These are phyloP conservation scores for Terana coerulea DNA, from an alignment of 768 basidiomycete genomes.

Conservation along the genomic window DNA sequence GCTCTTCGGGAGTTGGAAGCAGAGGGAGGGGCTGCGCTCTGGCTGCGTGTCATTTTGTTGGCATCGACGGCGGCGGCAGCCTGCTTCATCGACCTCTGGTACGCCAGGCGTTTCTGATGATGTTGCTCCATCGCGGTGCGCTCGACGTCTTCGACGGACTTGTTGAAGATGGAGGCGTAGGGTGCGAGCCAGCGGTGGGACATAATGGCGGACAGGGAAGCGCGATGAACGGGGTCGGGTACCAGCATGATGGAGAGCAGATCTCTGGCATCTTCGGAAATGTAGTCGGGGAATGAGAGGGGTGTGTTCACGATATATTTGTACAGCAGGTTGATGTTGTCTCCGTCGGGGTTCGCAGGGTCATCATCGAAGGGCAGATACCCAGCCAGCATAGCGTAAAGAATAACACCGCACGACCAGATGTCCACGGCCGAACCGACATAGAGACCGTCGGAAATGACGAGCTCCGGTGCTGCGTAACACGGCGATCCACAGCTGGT, in stretches of 20 bases:
- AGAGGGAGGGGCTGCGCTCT: conserved; percentile 19
- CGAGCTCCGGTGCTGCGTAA: conserved; percentile 97
- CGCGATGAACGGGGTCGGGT: conserved; percentile 80
- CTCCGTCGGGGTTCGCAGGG: conserved; percentile 96
- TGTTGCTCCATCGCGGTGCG: conserved; percentile 78
- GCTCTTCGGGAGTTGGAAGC: conserved; percentile 33
- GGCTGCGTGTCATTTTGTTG: conserved; percentile 36
- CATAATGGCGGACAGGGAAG: conserved; percentile 78
- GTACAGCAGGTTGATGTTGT: conserved; percentile 98
- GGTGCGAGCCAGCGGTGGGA: conserved; percentile 80
- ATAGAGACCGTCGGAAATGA: conserved; percentile 95
- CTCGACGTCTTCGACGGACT: conserved; percentile 76
- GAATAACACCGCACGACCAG: conserved; percentile 94
- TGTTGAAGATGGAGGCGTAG: conserved; percentile 61
- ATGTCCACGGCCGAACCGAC: conserved; percentile 98
- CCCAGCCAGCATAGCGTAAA: conserved; percentile 95
- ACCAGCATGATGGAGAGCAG: conserved; percentile 91
- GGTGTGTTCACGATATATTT: conserved; percentile 98
- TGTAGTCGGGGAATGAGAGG: conserved; percentile 95
- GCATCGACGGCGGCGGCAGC: conserved; percentile 46
- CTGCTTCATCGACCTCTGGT: conserved; percentile 76
- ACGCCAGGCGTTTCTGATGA: conserved; percentile 75
- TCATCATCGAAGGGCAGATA: conserved; percentile 99
- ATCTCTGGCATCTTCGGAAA: conserved; percentile 78
- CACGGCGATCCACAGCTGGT: conserved; percentile 97